These are phyloP conservation scores for Yarrowia bubula DNA, from an alignment of 805 yeast species.

Conservation along the genomic window DNA sequence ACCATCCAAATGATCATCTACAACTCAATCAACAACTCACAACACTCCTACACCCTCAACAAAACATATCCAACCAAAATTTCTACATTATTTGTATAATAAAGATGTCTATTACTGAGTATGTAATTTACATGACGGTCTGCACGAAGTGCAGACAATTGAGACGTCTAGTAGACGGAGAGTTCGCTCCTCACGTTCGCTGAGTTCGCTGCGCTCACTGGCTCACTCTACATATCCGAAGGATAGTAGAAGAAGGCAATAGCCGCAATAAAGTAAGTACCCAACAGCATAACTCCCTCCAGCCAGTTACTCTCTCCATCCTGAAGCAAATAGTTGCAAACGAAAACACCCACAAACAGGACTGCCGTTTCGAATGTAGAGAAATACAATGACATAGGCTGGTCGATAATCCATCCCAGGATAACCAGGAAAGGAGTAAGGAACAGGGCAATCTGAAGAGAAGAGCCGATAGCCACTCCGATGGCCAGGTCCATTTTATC, in stretches of 20 bases:
- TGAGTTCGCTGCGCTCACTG: no score
- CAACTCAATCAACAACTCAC: no score
- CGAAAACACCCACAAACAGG: slow-evolving; percentile 82
- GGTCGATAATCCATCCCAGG: slow-evolving; percentile 86
- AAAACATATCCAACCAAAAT: no score
- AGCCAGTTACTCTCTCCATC: slow-evolving; percentile 98
- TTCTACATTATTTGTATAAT: no score
- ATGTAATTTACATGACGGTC: no score
- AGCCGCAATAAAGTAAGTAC: slow-evolving; percentile 83
- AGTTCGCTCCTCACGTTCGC: no score
- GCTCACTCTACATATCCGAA: slow-evolving; percentile 15
- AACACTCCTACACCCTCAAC: no score
- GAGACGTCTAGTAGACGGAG: no score
- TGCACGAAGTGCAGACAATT: no score
- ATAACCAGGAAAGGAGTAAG: slow-evolving; percentile 94
- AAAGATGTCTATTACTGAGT: no score
- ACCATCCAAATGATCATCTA: no score
- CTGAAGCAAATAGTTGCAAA: slow-evolving; percentile 78
- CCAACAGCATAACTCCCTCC: slow-evolving; percentile 89
- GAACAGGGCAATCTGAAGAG: slow-evolving; percentile 91
- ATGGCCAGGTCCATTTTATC: slow-evolving; percentile 97
- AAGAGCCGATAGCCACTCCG: slow-evolving; percentile 95
- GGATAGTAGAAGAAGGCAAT: slow-evolving; percentile 63
- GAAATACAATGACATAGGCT: slow-evolving; percentile 90
- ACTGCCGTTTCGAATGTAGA: slow-evolving; percentile 93